Conservation (phyloP, 2,329 filamentous ascomycete genomes). For the Ophiostoma sp. region DNA sequence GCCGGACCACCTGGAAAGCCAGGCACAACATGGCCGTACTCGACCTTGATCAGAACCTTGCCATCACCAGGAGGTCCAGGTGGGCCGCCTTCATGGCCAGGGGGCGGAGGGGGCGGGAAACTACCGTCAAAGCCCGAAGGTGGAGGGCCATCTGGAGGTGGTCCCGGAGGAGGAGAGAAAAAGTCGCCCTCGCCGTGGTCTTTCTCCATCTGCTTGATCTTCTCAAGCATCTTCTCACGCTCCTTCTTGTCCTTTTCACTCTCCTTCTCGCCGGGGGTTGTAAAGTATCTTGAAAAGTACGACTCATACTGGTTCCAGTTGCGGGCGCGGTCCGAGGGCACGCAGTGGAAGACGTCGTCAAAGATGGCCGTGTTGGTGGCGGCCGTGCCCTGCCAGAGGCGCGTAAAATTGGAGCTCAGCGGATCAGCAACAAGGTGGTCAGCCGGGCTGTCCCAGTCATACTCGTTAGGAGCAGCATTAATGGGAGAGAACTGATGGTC, state of each 20-base stretch:
- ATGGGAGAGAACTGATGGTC: slow-evolving; percentile 58
- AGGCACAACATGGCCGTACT: slow-evolving; percentile 81
- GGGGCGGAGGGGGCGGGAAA: slow-evolving; percentile 3
- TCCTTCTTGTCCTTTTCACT: slow-evolving; percentile 36
- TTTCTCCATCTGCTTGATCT: slow-evolving; percentile 11
- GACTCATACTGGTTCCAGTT: slow-evolving; percentile 69
- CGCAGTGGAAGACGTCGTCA: slow-evolving; percentile 71
- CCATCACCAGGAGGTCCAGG: slow-evolving; percentile 35
- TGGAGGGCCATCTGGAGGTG: background rate
- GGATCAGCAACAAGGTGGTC: slow-evolving; percentile 70
- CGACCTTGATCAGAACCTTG: slow-evolving; percentile 46
- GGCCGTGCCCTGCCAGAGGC: slow-evolving; percentile 68
- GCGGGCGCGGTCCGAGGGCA: slow-evolving; percentile 62
- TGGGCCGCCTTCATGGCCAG: background rate
- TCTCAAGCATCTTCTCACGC: slow-evolving; percentile 34
- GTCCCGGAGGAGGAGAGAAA: background rate
- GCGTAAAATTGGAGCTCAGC: slow-evolving; percentile 60
- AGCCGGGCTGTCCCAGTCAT: slow-evolving; percentile 63
- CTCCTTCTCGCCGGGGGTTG: slow-evolving; percentile 45
- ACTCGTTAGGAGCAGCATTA: slow-evolving; percentile 59
- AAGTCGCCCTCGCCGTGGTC: slow-evolving; percentile 7
- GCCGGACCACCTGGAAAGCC: slow-evolving; percentile 67
- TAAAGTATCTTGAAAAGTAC: slow-evolving; percentile 64
- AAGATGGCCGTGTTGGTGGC: slow-evolving; percentile 75
- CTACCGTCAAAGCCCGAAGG: background rate